phyloP scores from a whole-genome alignment of 2,329 filamentous ascomycete species.

The Scedosporium dehoogii region DNA sequence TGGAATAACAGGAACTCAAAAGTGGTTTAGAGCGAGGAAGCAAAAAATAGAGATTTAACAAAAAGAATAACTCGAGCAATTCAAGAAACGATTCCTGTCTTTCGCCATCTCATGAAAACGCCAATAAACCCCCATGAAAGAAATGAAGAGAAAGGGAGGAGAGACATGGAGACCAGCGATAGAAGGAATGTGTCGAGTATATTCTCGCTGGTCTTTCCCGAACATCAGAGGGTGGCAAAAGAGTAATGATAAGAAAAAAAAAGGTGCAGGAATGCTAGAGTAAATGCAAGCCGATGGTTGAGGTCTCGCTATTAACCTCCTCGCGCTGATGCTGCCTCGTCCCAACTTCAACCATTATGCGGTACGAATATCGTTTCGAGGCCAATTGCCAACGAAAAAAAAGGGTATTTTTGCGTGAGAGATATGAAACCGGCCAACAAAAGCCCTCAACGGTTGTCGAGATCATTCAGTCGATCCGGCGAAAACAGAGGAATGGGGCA shows the following conservation, averaged over 20 bases:
- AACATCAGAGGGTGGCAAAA: not conserved
- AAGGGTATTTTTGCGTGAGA: too few relatives aligned
- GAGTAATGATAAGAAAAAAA: not conserved
- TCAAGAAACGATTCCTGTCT: not conserved
- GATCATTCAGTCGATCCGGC: too few relatives aligned
- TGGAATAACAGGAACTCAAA: too few relatives aligned
- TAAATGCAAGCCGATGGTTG: not conserved
- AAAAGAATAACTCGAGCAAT: not conserved
- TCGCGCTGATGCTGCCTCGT: not conserved
- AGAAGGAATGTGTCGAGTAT: not conserved
- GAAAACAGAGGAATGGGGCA: too few relatives aligned
- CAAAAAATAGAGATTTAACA: not conserved
- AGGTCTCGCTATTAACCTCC: not conserved
- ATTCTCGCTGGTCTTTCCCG: not conserved
- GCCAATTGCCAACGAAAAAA: too few relatives aligned
- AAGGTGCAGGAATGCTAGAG: not conserved
- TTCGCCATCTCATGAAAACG: conserved; percentile 1
- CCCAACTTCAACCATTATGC: not conserved
- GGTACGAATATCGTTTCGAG: not conserved
- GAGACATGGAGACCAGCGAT: not conserved
- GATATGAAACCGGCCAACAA: too few relatives aligned
- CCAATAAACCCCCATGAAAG: not conserved
- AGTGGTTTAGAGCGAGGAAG: too few relatives aligned
- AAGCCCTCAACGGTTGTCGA: too few relatives aligned
- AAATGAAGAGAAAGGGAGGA: not conserved